Evolutionary conservation across 2,329 filamentous ascomycete species (phyloP), one percentile per base, ranked within the genome.

Genomic region (Penicillium sp.): DNA sequence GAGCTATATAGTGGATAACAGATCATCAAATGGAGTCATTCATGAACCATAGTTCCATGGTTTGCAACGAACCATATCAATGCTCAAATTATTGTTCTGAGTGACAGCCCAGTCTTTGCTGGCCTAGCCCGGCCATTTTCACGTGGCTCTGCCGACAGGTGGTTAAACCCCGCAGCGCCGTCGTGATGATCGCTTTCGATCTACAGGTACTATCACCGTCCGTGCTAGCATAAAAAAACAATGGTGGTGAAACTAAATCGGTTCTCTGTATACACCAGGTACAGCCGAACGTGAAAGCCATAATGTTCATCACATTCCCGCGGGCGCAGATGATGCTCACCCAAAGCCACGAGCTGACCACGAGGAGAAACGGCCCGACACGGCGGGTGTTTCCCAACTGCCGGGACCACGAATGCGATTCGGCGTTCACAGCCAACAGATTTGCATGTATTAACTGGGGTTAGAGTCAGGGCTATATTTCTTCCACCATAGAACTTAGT

Each of bases 191-290:
- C 43, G 39, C 28, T 47, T 45, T 39, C 33, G 56, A 56, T 59
- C 54, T 50, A 54, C 48, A 54, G 53, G 51, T 33, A 56, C 40
- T 49, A 56, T 59, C 34, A 48, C 28, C 14, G 52, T 52, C 37
- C 31, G 47, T 54, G 48, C 44, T 48, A 54, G 33, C 2, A 18
- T 31, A 33, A 52, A 40, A n/a, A 26, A 48, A 31, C 42, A 31
- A 45, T 45, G 42, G 42, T 45, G 28, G 23, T 34, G 21, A 40
- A 45, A 45, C 24, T 49, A 36, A 18, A 33, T 34, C 31, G 24
- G 10, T 21, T 29, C 28, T 37, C 9, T 33, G 9, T 33, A 11
- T n/a, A 5, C 13, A 33, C 4, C 13, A n/a, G 5, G 14, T 33
- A 33, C 31, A 19, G 10, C 18, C n/a, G n/a, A n/a, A 34, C 23